These are phyloP conservation scores for Lojkania enalia DNA, from an alignment of 2,329 filamentous ascomycete genomes.

Conservation along the genomic window DNA sequence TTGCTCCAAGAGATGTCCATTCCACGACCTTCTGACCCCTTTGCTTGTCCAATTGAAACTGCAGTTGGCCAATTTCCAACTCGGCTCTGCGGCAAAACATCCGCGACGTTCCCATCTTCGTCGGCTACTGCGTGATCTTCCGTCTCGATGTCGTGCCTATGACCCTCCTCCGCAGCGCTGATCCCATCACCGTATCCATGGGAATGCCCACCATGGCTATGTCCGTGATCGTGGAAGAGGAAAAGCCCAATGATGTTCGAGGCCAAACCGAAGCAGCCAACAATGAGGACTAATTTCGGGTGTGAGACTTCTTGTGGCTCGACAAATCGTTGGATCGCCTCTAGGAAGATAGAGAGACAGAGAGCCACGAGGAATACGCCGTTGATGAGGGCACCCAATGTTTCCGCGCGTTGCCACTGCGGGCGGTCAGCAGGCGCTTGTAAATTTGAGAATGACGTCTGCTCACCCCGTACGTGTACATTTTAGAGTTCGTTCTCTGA, in stretches of 20 bases:
- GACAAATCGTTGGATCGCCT: slow-evolving; percentile 88
- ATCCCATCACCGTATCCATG: slow-evolving; percentile 51
- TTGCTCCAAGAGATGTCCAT: slow-evolving; percentile 20
- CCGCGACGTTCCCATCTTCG: slow-evolving; percentile 61
- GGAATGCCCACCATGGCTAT: slow-evolving; percentile 69
- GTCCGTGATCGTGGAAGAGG: slow-evolving; percentile 90
- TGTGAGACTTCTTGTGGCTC: slow-evolving; percentile 87
- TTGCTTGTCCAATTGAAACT: slow-evolving; percentile 25
- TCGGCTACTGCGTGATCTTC: slow-evolving; percentile 55
- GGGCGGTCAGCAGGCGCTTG: slow-evolving; percentile 19
- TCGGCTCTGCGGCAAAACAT: slow-evolving; percentile 65
- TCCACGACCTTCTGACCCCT: slow-evolving; percentile 16
- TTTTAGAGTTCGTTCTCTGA: slow-evolving; percentile 77
- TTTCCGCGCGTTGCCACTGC: slow-evolving; percentile 95
- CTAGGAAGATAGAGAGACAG: slow-evolving; percentile 93
- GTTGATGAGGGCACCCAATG: slow-evolving; percentile 93
- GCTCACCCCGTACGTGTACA: slow-evolving; percentile 90
- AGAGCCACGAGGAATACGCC: slow-evolving; percentile 96
- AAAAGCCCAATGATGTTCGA: slow-evolving; percentile 90
- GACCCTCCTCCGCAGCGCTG: slow-evolving; percentile 56
- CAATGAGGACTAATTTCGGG: slow-evolving; percentile 83
- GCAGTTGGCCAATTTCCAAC: slow-evolving; percentile 56
- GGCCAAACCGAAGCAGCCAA: slow-evolving; percentile 80
- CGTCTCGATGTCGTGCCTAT: slow-evolving; percentile 51
- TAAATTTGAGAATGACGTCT: neutral